phyloP scores from a whole-genome alignment of 176 grass and related monocot genomes.

The Musa itinerans region DNA sequence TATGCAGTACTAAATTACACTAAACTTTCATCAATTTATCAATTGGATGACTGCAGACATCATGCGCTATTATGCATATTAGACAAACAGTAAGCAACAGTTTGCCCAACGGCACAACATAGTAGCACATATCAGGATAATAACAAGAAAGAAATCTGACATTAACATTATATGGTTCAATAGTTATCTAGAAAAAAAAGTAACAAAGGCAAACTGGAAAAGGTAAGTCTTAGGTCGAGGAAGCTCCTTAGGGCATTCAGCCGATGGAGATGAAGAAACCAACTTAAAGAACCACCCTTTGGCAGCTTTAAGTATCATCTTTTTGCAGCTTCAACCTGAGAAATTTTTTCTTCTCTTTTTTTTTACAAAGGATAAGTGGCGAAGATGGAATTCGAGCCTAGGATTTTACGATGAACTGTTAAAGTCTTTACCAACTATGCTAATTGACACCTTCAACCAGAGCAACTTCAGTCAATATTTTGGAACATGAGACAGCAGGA shows the following conservation, averaged over 20 bases:
- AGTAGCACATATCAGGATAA: neutral
- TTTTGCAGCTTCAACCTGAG: slow-evolving; percentile 38
- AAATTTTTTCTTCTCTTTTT: neutral
- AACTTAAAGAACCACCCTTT: slow-evolving; percentile 45
- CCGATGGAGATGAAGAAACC: slow-evolving; percentile 50
- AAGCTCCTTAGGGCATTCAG: slow-evolving; percentile 37
- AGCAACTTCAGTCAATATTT: slow-evolving; percentile 17
- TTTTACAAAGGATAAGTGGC: too few species aligned
- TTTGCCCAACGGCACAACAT: too few species aligned
- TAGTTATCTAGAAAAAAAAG: neutral
- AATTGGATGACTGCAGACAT: neutral
- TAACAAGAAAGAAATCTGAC: neutral
- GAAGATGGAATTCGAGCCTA: too few species aligned
- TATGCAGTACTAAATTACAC: neutral
- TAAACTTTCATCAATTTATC: neutral
- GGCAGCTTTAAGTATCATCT: neutral
- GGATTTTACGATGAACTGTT: too few species aligned
- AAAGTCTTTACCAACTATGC: too few species aligned
- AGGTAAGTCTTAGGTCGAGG: slow-evolving; percentile 4
- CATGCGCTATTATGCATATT: too few species aligned
- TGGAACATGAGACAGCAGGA: too few species aligned
- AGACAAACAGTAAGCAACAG: neutral
- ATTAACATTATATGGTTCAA: neutral
- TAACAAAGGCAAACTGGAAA: neutral
- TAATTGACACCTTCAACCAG: slow-evolving; percentile 28